These are phyloP conservation scores for Pichia ethanolica DNA, from an alignment of 805 yeast genomes.

Conservation along the genomic window DNA sequence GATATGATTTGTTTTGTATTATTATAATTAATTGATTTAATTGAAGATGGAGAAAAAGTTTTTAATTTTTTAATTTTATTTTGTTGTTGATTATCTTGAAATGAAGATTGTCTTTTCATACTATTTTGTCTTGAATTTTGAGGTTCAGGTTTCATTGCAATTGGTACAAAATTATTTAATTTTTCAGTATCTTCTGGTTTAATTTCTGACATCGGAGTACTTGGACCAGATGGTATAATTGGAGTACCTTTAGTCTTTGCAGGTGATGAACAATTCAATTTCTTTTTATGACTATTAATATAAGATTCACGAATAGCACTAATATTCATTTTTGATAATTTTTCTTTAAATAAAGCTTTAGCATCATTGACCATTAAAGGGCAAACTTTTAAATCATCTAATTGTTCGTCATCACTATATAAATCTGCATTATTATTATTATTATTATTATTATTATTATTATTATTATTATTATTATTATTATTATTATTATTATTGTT, in stretches of 20 bases:
- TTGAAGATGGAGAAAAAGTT: slow-evolving; percentile 26
- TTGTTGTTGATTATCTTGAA: slow-evolving; percentile 1
- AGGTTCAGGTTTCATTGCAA: slow-evolving; percentile 14
- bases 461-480: background rate
- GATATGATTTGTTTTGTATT: slow-evolving; percentile 33
- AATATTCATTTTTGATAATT: slow-evolving; percentile 25
- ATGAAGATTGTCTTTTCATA: slow-evolving; percentile 4
- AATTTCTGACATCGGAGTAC: slow-evolving; percentile 15
- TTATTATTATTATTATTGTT: too few species aligned
- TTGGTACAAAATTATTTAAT: slow-evolving; percentile 12
- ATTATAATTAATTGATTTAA: slow-evolving; percentile 31
- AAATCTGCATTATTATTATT: background rate
- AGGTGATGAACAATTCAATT: slow-evolving; percentile 5
- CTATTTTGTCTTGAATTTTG: slow-evolving; percentile 9
- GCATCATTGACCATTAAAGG: slow-evolving; percentile 42
- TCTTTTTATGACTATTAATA: slow-evolving; percentile 7
- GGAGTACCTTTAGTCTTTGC: slow-evolving; percentile 6
- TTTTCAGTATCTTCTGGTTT: slow-evolving; percentile 14
- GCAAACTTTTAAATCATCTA: slow-evolving; percentile 31
- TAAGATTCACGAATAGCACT: slow-evolving; percentile 23
- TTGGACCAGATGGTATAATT: slow-evolving; percentile 8
- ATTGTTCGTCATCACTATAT: slow-evolving; percentile 13
- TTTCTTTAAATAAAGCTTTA: slow-evolving; percentile 30
- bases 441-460: background rate
- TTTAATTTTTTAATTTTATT: slow-evolving; percentile 19